Base-by-base conservation (phyloP, 139 green algal genomes). In the Micractinium conductrix region DNA sequence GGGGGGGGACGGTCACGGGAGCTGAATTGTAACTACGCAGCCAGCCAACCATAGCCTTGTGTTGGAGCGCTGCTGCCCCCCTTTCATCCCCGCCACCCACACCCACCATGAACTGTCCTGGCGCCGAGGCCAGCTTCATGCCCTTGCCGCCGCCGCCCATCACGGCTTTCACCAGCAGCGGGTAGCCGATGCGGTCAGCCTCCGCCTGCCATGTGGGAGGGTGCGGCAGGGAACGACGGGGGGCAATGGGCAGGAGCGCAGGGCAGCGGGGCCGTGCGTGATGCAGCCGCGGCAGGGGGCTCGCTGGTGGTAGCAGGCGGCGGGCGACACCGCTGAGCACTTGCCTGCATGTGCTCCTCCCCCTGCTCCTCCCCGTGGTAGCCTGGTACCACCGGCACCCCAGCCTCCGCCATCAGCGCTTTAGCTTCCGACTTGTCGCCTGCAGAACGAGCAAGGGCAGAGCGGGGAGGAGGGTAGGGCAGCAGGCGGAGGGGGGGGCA, bases 111-210 rank as follows among this genome's bases (percentile, higher is more conserved):
- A 68, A 87, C 33, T 90, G 65, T 10, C 28, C 35, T 0, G 35
- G 50, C n/a, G 38, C 88, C 28, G 16, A 33, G 0, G 93, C 95
- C 45, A 98, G 84, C 90, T 97, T 97, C 95, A 98, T 97, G 85
- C 95, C 95, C 89, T 98, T 98, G 80, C 95, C 95, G n/a, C 95
- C 95, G 14, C 95, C 95, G 1, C 95, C 95, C 63, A 93, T 74
- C 67, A 95, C 93, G 0, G 95, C 95, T 75, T 98, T 98, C 12
- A 98, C 91, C 78, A 98, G 93, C 79, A 98, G 75, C 0, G 95
- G 95, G 81, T 95, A 98, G 28, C 95, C 95, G 43, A 96, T 87
- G 0, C 53, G 42, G 12, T 45, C 40, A 0, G 91, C 94, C 88
- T 96, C 90, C 16, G 87, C 42, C 38, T 88, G 45, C 37, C n/a